Evolutionary conservation across 1,284 basidiomycete genomes (phyloP).

Genomic region (Boletus hoseneyae): DNA sequence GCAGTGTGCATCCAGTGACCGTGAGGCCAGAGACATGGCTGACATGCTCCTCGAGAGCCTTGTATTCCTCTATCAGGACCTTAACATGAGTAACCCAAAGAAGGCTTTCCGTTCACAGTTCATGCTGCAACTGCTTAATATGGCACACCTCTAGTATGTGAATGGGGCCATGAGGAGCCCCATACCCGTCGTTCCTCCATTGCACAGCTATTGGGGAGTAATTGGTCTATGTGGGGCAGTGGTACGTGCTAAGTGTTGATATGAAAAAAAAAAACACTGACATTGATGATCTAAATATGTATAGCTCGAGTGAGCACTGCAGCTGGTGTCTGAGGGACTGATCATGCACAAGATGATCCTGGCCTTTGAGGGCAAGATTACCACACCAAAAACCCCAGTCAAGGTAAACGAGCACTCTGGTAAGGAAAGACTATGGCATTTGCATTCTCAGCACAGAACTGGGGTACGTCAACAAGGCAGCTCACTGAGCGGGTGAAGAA

Average conservation of each 20-base stretch:
- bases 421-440: background rate
- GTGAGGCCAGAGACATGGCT: background rate
- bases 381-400: background rate
- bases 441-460: background rate
- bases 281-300: too few relatives aligned
- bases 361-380: background rate
- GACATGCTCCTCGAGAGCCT: background rate
- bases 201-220: background rate
- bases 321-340: background rate
- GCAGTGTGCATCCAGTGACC: background rate
- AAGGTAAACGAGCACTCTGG: background rate
- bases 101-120: background rate
- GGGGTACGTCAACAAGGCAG: background rate
- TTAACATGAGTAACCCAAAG: background rate
- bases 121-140: background rate
- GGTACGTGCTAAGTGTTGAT: background rate
- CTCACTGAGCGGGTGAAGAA: background rate
- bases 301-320: background rate
- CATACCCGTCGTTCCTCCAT: background rate
- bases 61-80: conserved; percentile 1
- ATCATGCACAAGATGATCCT: background rate
- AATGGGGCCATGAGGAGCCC: background rate
- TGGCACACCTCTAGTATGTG: background rate
- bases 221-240: background rate
- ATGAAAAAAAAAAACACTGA: too few relatives aligned